Conservation (phyloP, 2,329 filamentous ascomycete genomes). For the Stromatinia cepivora region DNA sequence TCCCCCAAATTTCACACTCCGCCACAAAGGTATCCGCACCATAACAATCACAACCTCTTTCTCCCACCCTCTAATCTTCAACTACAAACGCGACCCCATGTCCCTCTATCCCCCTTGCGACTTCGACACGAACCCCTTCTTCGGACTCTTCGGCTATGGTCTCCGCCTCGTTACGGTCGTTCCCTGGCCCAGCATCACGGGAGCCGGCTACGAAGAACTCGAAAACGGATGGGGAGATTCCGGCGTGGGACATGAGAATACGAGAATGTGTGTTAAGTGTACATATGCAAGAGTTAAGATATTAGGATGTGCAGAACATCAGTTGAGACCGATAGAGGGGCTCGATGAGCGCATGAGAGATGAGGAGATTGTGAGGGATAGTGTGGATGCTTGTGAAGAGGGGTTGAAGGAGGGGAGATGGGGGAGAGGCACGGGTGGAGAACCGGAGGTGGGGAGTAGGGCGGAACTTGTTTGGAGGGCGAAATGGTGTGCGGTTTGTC, state of each 20-base stretch:
- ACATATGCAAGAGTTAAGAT: constrained; percentile 31
- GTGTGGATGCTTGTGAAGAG: constrained; percentile 19
- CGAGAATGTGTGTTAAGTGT: constrained; percentile 36
- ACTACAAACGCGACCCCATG: constrained; percentile 27
- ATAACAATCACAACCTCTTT: constrained; percentile 34
- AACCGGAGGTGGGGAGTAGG: constrained; percentile 14
- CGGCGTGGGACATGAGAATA: background rate
- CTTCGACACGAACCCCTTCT: constrained; percentile 35
- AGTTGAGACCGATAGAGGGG: constrained; percentile 21
- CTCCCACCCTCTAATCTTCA: constrained; percentile 39
- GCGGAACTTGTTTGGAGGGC: constrained; percentile 25
- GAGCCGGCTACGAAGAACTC: constrained; percentile 33
- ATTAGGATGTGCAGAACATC: constrained; percentile 30
- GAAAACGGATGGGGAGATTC: constrained; percentile 27
- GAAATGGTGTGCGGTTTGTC: constrained; percentile 37
- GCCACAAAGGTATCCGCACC: constrained; percentile 20
- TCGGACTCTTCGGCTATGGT: constrained; percentile 34
- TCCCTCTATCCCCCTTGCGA: constrained; percentile 27
- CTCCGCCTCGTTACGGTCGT: constrained; percentile 29
- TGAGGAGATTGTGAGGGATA: constrained; percentile 17
- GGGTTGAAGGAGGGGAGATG: background rate
- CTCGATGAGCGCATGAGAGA: constrained; percentile 26
- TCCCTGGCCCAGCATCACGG: constrained; percentile 19
- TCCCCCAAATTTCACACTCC: background rate
- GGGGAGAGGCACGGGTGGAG: background rate